phyloP scores from a whole-genome alignment of 1,139 yeast genomes.

The Scheffersomyces segobiensis region DNA sequence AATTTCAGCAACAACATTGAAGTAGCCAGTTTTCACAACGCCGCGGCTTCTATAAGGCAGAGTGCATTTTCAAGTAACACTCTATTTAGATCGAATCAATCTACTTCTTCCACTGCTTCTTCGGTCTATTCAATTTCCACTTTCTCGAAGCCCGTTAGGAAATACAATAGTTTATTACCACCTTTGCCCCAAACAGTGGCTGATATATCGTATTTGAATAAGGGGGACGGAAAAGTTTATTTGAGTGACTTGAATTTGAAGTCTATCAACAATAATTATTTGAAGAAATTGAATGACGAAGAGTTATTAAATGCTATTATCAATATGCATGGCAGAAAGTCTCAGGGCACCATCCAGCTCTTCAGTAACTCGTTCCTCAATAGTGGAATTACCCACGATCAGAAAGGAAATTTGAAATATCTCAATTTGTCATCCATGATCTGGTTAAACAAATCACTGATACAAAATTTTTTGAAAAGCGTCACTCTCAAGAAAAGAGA shows the following conservation, averaged over 20 bases:
- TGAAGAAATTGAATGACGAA: constrained; percentile 33
- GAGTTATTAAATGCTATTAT: constrained; percentile 37
- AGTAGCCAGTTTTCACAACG: neutral
- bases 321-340: constrained; percentile 14
- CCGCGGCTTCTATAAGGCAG: neutral
- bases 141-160: constrained; percentile 30
- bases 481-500: constrained; percentile 3
- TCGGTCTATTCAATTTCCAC: constrained; percentile 31
- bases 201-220: constrained; percentile 28
- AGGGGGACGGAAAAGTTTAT: constrained; percentile 42
- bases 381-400: constrained; percentile 2
- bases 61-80: neutral
- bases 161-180: constrained; percentile 40
- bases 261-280: constrained; percentile 35
- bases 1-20: constrained; percentile 2
- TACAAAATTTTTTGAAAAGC: constrained; percentile 32
- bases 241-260: constrained; percentile 45
- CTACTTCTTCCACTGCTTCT: constrained; percentile 27
- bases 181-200: constrained; percentile 32
- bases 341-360: neutral
- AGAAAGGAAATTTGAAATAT: constrained; percentile 20
- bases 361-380: neutral
- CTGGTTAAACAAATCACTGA: constrained; percentile 50
- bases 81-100: constrained; percentile 4
- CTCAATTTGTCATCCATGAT: constrained; percentile 49